phyloP scores from a whole-genome alignment of 2,329 filamentous ascomycete genomes.

The Penicillium occitanis region DNA sequence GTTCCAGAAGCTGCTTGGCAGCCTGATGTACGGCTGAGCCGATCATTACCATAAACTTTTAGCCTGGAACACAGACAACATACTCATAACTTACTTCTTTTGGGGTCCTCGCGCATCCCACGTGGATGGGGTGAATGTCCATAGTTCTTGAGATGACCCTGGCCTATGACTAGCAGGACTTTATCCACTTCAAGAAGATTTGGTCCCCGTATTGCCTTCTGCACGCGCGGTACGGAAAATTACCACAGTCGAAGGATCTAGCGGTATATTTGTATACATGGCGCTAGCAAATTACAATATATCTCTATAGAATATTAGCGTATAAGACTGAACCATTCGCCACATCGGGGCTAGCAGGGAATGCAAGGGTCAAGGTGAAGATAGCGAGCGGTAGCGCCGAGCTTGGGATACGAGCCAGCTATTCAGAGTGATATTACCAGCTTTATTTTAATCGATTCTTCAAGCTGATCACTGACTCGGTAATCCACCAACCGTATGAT shows the following conservation, averaged over 20 bases:
- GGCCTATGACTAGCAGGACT: neutral
- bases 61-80: neutral
- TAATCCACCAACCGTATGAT: neutral
- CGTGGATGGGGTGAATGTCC: neutral
- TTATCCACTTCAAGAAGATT: neutral
- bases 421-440: neutral
- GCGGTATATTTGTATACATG: neutral
- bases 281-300: neutral
- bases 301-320: neutral
- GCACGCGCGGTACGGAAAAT: neutral
- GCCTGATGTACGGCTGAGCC: neutral
- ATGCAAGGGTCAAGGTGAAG: neutral
- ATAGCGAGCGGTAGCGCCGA: neutral
- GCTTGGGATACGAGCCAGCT: neutral
- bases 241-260: neutral
- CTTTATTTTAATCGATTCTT: neutral
- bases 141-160: neutral
- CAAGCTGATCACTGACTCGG: neutral
- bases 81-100: neutral
- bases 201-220: neutral
- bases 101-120: slow-evolving; percentile 5
- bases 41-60: neutral
- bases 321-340: neutral
- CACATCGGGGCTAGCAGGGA: neutral
- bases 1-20: neutral